Evolutionary conservation across 1,139 yeast genomes (phyloP).

Genomic region (Kurtzmaniella quercitrusa): DNA sequence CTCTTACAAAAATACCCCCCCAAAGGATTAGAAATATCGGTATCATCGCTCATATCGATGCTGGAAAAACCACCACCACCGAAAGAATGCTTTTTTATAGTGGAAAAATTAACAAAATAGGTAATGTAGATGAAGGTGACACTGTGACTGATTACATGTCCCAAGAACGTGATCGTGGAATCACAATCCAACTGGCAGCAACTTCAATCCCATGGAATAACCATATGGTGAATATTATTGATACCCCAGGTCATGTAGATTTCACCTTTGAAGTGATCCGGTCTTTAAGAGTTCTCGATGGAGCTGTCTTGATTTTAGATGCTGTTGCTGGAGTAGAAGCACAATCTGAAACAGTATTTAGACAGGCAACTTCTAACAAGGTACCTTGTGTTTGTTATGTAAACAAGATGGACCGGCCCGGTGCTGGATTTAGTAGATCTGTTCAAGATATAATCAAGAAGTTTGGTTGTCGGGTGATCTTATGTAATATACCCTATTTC

Average conservation of each 20-base stretch:
- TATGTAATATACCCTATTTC: slow-evolving; percentile 79
- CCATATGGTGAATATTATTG: slow-evolving; percentile 77
- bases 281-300: slow-evolving; percentile 85
- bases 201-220: slow-evolving; percentile 84
- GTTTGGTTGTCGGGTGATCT: slow-evolving; percentile 67
- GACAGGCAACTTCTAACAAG: slow-evolving; percentile 63
- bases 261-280: slow-evolving; percentile 92
- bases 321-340: slow-evolving; percentile 99
- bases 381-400: slow-evolving; percentile 78
- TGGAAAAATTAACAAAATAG: slow-evolving; percentile 76
- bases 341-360: slow-evolving; percentile 96
- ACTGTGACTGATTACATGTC: slow-evolving; percentile 92
- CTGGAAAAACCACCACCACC: slow-evolving; percentile 88
- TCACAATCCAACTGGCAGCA: slow-evolving; percentile 96
- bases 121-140: slow-evolving; percentile 95
- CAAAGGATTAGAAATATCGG: slow-evolving; percentile 63
- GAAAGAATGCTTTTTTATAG: slow-evolving; percentile 88
- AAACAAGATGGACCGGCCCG: slow-evolving; percentile 94
- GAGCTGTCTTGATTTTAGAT: slow-evolving; percentile 88
- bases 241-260: slow-evolving; percentile 99
- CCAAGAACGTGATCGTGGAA: slow-evolving; percentile 89
- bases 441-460: slow-evolving; percentile 81
- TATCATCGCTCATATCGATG: slow-evolving; percentile 82
- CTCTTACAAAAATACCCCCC: slow-evolving; percentile 26
- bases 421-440: slow-evolving; percentile 91